Conservation (phyloP, 2,329 filamentous ascomycete species). For the Coniochaeta sp. region DNA sequence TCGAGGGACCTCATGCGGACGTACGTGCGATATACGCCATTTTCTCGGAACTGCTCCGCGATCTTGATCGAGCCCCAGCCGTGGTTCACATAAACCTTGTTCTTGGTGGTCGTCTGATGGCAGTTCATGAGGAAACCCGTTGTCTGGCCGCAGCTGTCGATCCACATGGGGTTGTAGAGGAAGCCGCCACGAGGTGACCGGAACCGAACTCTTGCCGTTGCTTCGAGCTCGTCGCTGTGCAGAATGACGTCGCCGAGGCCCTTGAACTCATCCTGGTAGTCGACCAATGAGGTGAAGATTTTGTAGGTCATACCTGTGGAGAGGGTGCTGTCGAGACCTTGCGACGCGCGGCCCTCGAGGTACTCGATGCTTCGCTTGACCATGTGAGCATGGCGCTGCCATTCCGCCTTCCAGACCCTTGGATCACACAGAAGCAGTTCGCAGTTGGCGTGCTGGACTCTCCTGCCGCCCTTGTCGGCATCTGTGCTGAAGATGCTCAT, state of each 20-base stretch:
- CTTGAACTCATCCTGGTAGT: constrained; percentile 18
- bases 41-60: constrained; percentile 10
- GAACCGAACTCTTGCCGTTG: constrained; percentile 14
- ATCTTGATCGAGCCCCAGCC: constrained; percentile 16
- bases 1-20: constrained; percentile 15
- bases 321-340: constrained; percentile 15
- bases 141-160: constrained; percentile 19
- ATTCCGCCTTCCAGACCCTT: constrained; percentile 13
- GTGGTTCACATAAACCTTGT: constrained; percentile 15
- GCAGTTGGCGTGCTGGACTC: no score
- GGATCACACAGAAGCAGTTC: no score
- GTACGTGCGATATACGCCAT: constrained; percentile 13
- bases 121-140: constrained; percentile 21
- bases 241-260: constrained; percentile 19
- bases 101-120: constrained; percentile 6
- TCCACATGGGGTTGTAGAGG: constrained; percentile 17
- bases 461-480: no score
- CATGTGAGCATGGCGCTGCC: constrained; percentile 19
- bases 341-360: constrained; percentile 13
- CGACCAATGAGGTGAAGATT: constrained; percentile 17
- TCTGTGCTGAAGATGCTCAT: background rate
- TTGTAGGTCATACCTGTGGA: constrained; percentile 17
- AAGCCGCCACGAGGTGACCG: no score
- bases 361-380: constrained; percentile 19
- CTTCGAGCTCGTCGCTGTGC: constrained; percentile 17